phyloP scores from a whole-genome alignment of 176 grass and related monocot genomes.

The Carex pumila region DNA sequence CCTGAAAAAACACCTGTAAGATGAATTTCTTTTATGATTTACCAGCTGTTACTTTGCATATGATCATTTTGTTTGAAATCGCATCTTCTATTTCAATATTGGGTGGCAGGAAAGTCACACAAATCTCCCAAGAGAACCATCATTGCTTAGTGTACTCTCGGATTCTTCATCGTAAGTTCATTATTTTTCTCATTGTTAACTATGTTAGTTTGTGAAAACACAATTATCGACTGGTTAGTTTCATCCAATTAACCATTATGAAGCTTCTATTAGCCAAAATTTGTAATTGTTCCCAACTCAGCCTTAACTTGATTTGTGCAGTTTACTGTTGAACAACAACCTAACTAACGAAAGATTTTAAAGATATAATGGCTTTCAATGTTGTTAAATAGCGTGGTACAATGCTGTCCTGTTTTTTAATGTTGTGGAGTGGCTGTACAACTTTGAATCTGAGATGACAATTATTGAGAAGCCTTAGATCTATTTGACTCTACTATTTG shows the following conservation, averaged over 20 bases:
- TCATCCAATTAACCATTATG: neutral
- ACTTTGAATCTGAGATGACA: neutral
- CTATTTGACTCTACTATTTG: neutral
- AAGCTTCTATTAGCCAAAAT: neutral
- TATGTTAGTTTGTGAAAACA: neutral
- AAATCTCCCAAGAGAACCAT: conserved; percentile 44
- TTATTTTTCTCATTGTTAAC: conserved; percentile 4
- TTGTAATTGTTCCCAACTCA: neutral
- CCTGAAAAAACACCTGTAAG: conserved; percentile 52
- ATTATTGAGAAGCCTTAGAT: neutral
- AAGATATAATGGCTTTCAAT: neutral
- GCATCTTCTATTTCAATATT: conserved; percentile 14
- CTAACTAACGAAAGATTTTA: neutral
- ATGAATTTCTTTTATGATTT: conserved; percentile 21
- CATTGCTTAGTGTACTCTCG: conserved; percentile 72
- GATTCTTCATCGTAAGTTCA: conserved; percentile 75
- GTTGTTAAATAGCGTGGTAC: neutral
- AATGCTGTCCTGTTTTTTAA: neutral
- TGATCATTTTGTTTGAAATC: neutral
- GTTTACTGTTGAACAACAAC: neutral
- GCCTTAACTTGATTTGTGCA: neutral
- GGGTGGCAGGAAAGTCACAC: conserved; percentile 47
- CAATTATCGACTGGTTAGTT: neutral
- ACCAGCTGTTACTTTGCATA: neutral
- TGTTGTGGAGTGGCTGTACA: neutral